These are phyloP conservation scores for Eruca vesicaria DNA, from an alignment of 441 rosid species.

Conservation along the genomic window DNA sequence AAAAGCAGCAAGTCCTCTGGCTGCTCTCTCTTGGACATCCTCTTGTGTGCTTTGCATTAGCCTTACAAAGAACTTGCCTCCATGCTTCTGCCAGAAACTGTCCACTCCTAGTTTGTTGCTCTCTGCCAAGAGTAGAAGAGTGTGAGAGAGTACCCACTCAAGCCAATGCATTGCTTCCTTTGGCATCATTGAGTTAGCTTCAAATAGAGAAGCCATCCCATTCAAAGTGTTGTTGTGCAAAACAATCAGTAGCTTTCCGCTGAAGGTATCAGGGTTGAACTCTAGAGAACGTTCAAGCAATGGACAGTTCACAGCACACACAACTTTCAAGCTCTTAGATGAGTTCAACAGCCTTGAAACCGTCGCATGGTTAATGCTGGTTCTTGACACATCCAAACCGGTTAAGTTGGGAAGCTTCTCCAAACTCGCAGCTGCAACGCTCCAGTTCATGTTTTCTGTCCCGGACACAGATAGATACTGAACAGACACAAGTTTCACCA, in stretches of 20 bases:
- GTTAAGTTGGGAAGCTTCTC: slow-evolving; percentile 72
- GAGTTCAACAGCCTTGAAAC: slow-evolving; percentile 67
- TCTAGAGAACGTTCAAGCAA: slow-evolving; percentile 51
- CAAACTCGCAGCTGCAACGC: slow-evolving; percentile 63
- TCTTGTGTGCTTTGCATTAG: slow-evolving; percentile 91
- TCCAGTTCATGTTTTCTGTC: slow-evolving; percentile 82
- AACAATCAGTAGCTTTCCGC: slow-evolving; percentile 65
- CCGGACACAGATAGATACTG: slow-evolving; percentile 89
- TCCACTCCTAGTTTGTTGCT: slow-evolving; percentile 67
- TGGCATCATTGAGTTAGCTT: slow-evolving; percentile 44
- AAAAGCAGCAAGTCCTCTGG: slow-evolving; percentile 84
- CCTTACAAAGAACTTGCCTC: slow-evolving; percentile 73
- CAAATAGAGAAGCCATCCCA: slow-evolving; percentile 12
- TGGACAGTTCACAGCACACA: slow-evolving; percentile 84
- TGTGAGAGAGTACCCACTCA: slow-evolving; percentile 82
- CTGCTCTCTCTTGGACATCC: slow-evolving; percentile 94
- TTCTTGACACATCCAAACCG: slow-evolving; percentile 92
- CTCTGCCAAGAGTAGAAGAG: slow-evolving; percentile 78
- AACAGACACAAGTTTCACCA: slow-evolving; percentile 70
- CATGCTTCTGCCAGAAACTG: slow-evolving; percentile 87
- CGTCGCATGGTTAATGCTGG: slow-evolving; percentile 61
- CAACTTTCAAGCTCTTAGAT: slow-evolving; percentile 72
- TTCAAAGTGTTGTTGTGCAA: slow-evolving; percentile 55
- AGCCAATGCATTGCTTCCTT: slow-evolving; percentile 72
- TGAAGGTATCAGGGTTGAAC: slow-evolving; percentile 42